phyloP scores from a whole-genome alignment of 805 yeast genomes.

The Nakazawaea siamensis region DNA sequence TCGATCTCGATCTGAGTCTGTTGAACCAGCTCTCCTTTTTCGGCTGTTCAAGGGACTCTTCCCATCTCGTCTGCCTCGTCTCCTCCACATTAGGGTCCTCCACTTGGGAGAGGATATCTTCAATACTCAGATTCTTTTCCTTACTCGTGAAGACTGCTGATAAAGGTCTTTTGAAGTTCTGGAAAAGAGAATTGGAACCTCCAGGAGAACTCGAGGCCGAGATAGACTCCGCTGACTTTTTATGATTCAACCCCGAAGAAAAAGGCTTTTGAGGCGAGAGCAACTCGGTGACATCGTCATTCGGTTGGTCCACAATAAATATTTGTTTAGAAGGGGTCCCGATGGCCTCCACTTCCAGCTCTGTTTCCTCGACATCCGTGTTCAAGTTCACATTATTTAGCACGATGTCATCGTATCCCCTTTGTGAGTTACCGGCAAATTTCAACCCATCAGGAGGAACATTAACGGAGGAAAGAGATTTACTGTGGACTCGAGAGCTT shows the following conservation, averaged over 20 bases:
- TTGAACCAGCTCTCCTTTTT: slow-evolving; percentile 37
- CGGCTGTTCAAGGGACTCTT: slow-evolving; percentile 11
- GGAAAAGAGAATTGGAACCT: slow-evolving; percentile 5
- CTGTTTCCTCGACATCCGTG: slow-evolving; percentile 8
- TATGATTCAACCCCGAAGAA: slow-evolving; percentile 3
- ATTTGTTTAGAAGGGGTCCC: slow-evolving; percentile 2
- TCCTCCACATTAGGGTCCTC: slow-evolving; percentile 4
- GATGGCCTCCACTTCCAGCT: slow-evolving; percentile 1
- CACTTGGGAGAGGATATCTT: slow-evolving; percentile 4
- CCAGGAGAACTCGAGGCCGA: background rate
- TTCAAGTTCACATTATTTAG: slow-evolving; percentile 4
- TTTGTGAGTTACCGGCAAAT: slow-evolving; percentile 25
- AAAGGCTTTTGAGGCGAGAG: slow-evolving; percentile 5
- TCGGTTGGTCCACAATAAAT: slow-evolving; percentile 1
- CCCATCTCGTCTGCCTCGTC: slow-evolving; percentile 22
- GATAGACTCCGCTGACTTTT: slow-evolving; percentile 7
- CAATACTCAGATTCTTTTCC: slow-evolving; percentile 8
- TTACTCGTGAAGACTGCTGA: slow-evolving; percentile 6
- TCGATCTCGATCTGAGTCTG: slow-evolving; percentile 29
- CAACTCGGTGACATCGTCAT: background rate
- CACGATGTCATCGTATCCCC: slow-evolving; percentile 12
- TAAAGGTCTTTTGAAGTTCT: slow-evolving; percentile 8
- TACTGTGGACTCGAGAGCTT: slow-evolving; percentile 23
- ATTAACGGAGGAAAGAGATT: slow-evolving; percentile 38
- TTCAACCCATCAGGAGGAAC: slow-evolving; percentile 30